Conservation (phyloP, 2,329 filamentous ascomycete species). For the Colletotrichum falcatum region DNA sequence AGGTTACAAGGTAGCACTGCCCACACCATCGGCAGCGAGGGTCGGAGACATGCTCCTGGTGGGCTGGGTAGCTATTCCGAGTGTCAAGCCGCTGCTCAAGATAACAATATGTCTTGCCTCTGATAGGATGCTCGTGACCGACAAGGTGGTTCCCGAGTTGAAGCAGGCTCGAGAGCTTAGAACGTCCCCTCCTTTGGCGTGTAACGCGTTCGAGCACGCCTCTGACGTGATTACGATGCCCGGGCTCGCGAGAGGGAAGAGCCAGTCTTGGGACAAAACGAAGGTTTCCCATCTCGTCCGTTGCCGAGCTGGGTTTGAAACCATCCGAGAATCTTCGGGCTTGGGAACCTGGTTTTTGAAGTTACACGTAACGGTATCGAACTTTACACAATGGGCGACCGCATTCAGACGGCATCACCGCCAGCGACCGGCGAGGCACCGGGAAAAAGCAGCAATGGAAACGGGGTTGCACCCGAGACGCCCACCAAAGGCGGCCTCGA, state of each 20-base stretch:
- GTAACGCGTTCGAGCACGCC: slow-evolving; percentile 32
- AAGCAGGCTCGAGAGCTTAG: neutral
- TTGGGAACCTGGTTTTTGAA: neutral
- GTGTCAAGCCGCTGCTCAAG: slow-evolving; percentile 24
- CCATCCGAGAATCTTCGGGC: neutral
- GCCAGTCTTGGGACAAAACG: slow-evolving; percentile 15
- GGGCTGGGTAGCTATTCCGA: slow-evolving; percentile 8
- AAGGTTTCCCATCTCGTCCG: neutral
- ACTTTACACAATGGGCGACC: slow-evolving; percentile 30
- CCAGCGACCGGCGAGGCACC: neutral
- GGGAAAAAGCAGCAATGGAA: neutral
- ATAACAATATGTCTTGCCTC: slow-evolving; percentile 30
- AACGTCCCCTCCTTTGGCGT: slow-evolving; percentile 10
- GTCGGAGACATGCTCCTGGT: slow-evolving; percentile 10
- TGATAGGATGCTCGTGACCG: slow-evolving; percentile 27
- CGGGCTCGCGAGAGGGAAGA: slow-evolving; percentile 12
- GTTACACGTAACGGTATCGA: neutral
- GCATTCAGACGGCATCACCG: slow-evolving; percentile 14
- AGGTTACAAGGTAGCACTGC: neutral
- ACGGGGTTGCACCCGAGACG: neutral
- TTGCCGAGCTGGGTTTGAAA: neutral
- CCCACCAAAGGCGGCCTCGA: neutral
- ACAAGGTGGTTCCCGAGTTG: slow-evolving; percentile 7
- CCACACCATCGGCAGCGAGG: slow-evolving; percentile 5
- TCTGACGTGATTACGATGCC: slow-evolving; percentile 39